A percentile compares a stretch with the other conserved stretches of the same genome.
Conservation (phyloP, 768 basidiomycete species). For the Ramaria sp. region DNA sequence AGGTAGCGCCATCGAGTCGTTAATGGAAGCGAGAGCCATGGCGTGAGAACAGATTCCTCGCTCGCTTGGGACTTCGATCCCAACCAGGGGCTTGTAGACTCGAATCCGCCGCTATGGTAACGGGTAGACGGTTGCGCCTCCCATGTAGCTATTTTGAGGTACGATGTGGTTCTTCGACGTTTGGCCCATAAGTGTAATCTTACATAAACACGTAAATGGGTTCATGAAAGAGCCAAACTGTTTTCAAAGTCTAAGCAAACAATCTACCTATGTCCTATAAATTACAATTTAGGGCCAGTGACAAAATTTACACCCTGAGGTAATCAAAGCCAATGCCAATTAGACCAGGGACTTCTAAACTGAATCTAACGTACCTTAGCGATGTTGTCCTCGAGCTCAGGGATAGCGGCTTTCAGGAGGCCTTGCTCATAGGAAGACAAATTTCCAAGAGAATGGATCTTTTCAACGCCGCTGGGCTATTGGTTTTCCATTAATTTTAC, state of each 20-base stretch:
- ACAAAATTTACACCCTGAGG: conserved; percentile 16
- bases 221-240: too few relatives aligned
- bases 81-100: too few relatives aligned
- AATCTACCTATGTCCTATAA: background rate
- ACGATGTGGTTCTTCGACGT: too few relatives aligned
- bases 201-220: too few relatives aligned
- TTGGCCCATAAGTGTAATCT: too few relatives aligned
- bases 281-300: conserved; percentile 14
- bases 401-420: conserved; percentile 73
- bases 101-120: too few relatives aligned
- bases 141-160: too few relatives aligned
- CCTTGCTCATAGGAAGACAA: conserved; percentile 60
- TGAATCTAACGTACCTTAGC: conserved; percentile 22
- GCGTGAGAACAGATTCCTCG: too few relatives aligned
- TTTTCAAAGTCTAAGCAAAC: background rate
- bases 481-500: conserved; percentile 2
- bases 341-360: background rate
- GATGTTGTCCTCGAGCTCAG: conserved; percentile 70
- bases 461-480: conserved; percentile 73
- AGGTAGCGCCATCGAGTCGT: too few relatives aligned
- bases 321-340: background rate
- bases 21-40: too few relatives aligned
- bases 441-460: conserved; percentile 71
- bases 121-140: too few relatives aligned
- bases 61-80: too few relatives aligned